phyloP scores from a whole-genome alignment of 306 rosid genomes.

The Luffa aegyptiaca region DNA sequence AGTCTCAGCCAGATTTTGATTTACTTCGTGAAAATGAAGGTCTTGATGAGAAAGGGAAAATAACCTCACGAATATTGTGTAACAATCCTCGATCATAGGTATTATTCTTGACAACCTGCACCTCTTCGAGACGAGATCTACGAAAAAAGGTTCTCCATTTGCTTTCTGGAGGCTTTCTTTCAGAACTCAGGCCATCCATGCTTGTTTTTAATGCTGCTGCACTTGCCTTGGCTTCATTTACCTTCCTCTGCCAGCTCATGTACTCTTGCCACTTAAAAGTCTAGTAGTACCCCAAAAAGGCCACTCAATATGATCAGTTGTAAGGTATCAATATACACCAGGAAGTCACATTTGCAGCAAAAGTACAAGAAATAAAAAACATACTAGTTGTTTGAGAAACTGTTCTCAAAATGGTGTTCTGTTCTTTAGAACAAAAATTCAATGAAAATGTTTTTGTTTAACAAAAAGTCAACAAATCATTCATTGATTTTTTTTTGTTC shows the following conservation, averaged over 20 bases:
- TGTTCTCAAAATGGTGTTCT: background rate
- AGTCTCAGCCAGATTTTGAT: slow-evolving; percentile 45
- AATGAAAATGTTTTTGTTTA: background rate
- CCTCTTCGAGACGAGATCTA: slow-evolving; percentile 52
- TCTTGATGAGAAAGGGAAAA: slow-evolving; percentile 58
- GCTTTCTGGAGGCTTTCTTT: slow-evolving; percentile 39
- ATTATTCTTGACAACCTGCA: slow-evolving; percentile 51
- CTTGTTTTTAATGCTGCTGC: slow-evolving; percentile 59
- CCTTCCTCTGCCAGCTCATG: slow-evolving; percentile 58
- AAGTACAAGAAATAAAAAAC: background rate
- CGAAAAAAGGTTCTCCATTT: slow-evolving; percentile 64
- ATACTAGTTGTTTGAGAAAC: background rate
- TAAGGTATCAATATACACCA: background rate
- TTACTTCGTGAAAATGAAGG: slow-evolving; percentile 30
- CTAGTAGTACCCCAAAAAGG: slow-evolving; percentile 32
- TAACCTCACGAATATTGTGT: slow-evolving; percentile 50
- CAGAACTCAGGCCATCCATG: slow-evolving; percentile 34
- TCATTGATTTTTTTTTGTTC: background rate
- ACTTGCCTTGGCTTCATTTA: slow-evolving; percentile 57
- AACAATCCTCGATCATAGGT: slow-evolving; percentile 56
- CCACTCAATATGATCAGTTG: background rate
- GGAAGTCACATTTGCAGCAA: background rate
- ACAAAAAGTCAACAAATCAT: background rate
- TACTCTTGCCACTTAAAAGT: slow-evolving; percentile 91
- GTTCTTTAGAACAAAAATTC: background rate